These are phyloP conservation scores for Trifolium dubium DNA, from an alignment of 306 rosid genomes.

Conservation along the genomic window DNA sequence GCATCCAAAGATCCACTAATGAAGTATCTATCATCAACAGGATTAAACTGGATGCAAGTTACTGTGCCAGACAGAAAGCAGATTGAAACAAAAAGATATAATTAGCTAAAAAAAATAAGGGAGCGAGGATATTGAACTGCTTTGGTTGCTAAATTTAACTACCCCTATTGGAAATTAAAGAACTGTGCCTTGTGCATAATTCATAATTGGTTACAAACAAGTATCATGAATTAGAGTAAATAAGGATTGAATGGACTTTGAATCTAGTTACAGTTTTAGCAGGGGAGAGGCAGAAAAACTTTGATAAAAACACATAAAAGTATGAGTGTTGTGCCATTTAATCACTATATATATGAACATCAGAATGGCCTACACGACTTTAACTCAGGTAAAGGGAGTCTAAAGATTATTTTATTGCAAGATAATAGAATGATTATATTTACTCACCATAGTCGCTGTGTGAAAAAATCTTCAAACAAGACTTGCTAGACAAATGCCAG, in stretches of 20 bases:
- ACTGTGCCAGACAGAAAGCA: constrained; percentile 69
- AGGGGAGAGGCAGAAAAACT: constrained; percentile 27
- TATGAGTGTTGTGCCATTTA: constrained; percentile 12
- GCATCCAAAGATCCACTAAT: constrained; percentile 98
- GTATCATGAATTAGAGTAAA: constrained; percentile 10
- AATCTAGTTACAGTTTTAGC: constrained; percentile 15
- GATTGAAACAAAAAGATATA: constrained; percentile 47
- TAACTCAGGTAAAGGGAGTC: constrained; percentile 26
- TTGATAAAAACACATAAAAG: constrained; percentile 3
- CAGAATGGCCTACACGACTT: constrained; percentile 27
- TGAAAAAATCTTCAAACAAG: constrained; percentile 85
- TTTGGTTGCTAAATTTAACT: constrained; percentile 36
- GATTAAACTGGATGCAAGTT: constrained; percentile 99
- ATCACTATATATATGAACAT: not conserved
- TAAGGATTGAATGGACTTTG: not conserved
- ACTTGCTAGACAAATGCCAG: constrained; percentile 82
- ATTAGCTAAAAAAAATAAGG: constrained; percentile 49
- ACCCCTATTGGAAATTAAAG: constrained; percentile 24
- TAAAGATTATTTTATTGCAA: constrained; percentile 25
- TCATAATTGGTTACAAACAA: not conserved
- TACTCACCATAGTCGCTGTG: constrained; percentile 96
- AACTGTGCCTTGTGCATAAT: constrained; percentile 18
- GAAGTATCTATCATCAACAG: constrained; percentile 96
- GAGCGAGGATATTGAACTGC: constrained; percentile 7
- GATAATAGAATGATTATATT: constrained; percentile 31